These are phyloP conservation scores for Huntiella decipiens DNA, from an alignment of 2,329 filamentous ascomycete genomes.

Conservation along the genomic window DNA sequence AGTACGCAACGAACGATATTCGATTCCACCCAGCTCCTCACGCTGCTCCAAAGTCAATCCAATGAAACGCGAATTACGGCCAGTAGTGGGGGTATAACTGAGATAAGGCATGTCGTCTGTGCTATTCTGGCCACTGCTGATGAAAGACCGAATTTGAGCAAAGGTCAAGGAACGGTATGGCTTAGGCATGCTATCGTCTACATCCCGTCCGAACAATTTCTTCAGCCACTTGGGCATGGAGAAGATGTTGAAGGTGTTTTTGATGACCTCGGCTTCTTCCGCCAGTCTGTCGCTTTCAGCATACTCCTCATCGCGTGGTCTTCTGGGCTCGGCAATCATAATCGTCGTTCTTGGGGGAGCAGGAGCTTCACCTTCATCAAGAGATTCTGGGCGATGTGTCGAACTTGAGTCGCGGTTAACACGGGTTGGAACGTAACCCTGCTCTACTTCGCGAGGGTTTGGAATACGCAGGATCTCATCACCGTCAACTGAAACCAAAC, in stretches of 20 bases:
- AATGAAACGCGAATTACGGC: constrained; percentile 80
- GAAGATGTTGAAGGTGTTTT: constrained; percentile 14
- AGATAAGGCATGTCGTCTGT: constrained; percentile 57
- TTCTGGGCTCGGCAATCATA: constrained; percentile 43
- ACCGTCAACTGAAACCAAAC: constrained; percentile 46
- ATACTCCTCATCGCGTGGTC: constrained; percentile 13
- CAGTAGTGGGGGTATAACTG: constrained; percentile 82
- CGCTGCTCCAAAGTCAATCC: constrained; percentile 77
- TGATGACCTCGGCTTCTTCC: constrained; percentile 20
- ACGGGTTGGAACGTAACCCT: constrained; percentile 49
- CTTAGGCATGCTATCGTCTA: constrained; percentile 4
- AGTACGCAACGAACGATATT: constrained; percentile 82
- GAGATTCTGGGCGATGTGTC: constrained; percentile 4
- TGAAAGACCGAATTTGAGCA: constrained; percentile 7
- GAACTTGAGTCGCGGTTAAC: constrained; percentile 16
- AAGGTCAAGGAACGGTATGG: constrained; percentile 6
- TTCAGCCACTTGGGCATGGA: constrained; percentile 9
- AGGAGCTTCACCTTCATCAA: background rate
- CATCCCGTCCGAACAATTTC: constrained; percentile 2
- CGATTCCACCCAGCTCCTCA: constrained; percentile 88
- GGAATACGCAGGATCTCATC: constrained; percentile 70
- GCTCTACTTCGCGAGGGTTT: constrained; percentile 75
- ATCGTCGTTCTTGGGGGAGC: constrained; percentile 7
- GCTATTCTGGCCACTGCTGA: constrained; percentile 6
- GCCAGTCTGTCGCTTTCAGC: constrained; percentile 14